Evolutionary conservation across 345 rosid species (phyloP), one percentile per base, ranked within the genome.

Genomic region (Turnera subulata): DNA sequence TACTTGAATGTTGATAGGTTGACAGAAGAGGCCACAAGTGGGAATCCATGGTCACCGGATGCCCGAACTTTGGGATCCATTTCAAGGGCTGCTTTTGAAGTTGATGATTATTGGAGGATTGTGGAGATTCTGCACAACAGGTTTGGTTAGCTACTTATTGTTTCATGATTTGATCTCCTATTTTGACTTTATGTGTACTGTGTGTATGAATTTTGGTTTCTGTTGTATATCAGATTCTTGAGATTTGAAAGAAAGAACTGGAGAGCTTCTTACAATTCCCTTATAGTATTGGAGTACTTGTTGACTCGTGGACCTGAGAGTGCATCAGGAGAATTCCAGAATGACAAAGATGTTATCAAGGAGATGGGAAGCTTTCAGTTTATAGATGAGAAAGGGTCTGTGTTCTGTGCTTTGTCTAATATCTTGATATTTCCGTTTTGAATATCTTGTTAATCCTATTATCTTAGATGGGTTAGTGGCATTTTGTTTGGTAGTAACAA

Each of bases 271-370:
- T 84, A 89, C 71, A 83, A 86, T 70, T 80, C 89, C 26, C 77
- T 86, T 52, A 71, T 81, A 61, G 78, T 92, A 21, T 81, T 92
- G 53, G 96, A 92, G 29, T 93, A 73, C 69, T 71, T 89, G 66
- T 62, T 92, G 73, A 92, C 95, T 72, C 98, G 89, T 54, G 98
- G 98, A 64, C 98, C 96, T 1, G 98, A 84, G 51, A 92, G 98
- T 47, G 85, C 80, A 11, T 80, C 88, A 2, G 78, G 78, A 52
- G 98, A 89, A 73, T 89, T 92, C 60, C 89, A 82, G 71, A 57
- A 47, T 42, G 89, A 86, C 63, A 75, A 12, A 58, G 81, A 74
- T 52, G 76, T 77, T 22, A 79, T 92, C 60, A 25, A 55, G 42
- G 70, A 81, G 63, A 78, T 78, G 75, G 77, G 63, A 60, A 57